Base-by-base conservation (phyloP, 371 early-diverging fungal species). In the Apophysomyces trapeziformis region DNA sequence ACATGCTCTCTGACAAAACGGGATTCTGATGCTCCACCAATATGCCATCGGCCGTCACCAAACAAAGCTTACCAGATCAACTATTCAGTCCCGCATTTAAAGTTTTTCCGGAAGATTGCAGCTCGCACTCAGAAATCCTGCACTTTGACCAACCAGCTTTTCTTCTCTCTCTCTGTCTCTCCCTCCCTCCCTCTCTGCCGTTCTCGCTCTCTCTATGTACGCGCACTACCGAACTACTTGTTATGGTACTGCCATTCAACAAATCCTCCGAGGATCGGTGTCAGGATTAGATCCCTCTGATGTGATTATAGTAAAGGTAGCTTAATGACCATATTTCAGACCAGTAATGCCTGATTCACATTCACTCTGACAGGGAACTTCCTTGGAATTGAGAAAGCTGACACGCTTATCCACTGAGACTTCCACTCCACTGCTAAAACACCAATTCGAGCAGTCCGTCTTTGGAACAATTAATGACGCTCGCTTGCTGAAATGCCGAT, bases 401-500 rank as follows among this genome's bases (percentile, higher is more conserved):
- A 46, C 54, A 18, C 14, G 7, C 38, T 35, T 66, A 12, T 38
- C 61, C 16, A 39, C 63, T 1, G 38, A 59, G 13, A 32, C 60
- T n/a, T 50, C 65, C 16, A 38, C 38, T 21, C 21, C 38, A 9
- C 6, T 66, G 57, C 60, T 77, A 1, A 60, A 38, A 35, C 36
- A 59, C 0, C 61, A 67, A 35, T 68, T 78, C 56, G 69, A 78
- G 35, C 81, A 80, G 36, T 64, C 72, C 1, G 63, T 70, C 5
- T 73, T 74, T 58, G 81, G 81, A 2, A 78, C 63, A 13, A 63
- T 80, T 7, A 58, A 58, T 11, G 78, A 76, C 59, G 71, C 79
- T 0, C 63, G 60, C n/a, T 16, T 70, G 7, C 57, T 73, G 26
- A 16, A 8, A 2, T 76, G 75, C 44, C 59, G 50, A 18, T 75